A percentile compares a stretch with the other conserved stretches of the same genome.
These are phyloP conservation scores for Boletellus dicymbophilus DNA, from an alignment of 1,284 basidiomycete species.

Conservation along the genomic window DNA sequence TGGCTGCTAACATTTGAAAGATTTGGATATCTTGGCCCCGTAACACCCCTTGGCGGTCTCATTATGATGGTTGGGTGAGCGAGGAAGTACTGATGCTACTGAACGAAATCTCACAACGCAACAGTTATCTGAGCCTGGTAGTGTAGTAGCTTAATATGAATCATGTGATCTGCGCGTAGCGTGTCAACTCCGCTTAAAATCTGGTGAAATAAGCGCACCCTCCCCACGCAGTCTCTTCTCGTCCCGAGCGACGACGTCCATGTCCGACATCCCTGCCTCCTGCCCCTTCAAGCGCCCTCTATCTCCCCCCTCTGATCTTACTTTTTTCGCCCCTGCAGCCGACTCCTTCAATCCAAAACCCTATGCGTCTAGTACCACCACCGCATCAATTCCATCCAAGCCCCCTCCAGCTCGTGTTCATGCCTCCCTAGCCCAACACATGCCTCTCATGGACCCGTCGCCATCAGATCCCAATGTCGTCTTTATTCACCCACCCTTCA, in stretches of 20 bases:
- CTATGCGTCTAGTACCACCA: slow-evolving; percentile 44
- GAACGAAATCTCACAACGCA: slow-evolving; percentile 13
- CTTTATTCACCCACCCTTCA: slow-evolving; percentile 74
- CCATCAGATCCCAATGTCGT: slow-evolving; percentile 58
- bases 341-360: slow-evolving; percentile 61
- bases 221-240: slow-evolving; percentile 19
- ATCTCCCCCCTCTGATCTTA: slow-evolving; percentile 42
- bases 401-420: slow-evolving; percentile 29
- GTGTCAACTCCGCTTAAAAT: slow-evolving; percentile 45
- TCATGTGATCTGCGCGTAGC: slow-evolving; percentile 37
- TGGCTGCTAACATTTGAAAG: slow-evolving; percentile 35
- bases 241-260: slow-evolving; percentile 17
- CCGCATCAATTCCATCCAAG: slow-evolving; percentile 23
- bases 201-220: slow-evolving; percentile 29
- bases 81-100: background rate
- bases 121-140: slow-evolving; percentile 54
- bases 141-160: slow-evolving; percentile 5
- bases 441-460: slow-evolving; percentile 65
- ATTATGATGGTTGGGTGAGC: slow-evolving; percentile 80
- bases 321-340: slow-evolving; percentile 60
- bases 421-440: slow-evolving; percentile 44
- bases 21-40: slow-evolving; percentile 66
- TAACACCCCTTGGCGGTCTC: slow-evolving; percentile 76
- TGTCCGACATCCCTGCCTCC: slow-evolving; percentile 31
- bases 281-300: slow-evolving; percentile 51